phyloP scores from a whole-genome alignment of 2,329 filamentous ascomycete genomes.

The Trichophyton rubrum region DNA sequence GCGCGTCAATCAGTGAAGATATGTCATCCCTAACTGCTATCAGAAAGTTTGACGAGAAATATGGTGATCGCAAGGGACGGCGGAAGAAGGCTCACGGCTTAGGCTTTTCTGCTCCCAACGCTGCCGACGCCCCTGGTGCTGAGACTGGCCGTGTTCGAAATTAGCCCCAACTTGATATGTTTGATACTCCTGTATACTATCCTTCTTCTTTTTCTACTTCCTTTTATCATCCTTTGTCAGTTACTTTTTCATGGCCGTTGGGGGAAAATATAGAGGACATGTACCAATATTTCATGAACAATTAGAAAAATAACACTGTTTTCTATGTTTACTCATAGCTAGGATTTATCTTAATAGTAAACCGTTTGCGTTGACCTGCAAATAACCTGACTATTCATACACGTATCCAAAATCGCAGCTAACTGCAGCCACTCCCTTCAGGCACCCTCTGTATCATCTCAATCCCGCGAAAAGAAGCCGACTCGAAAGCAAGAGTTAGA shows the following conservation, averaged over 20 bases:
- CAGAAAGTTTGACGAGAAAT: constrained; percentile 90
- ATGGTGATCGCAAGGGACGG: constrained; percentile 63
- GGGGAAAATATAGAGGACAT: constrained; percentile 2
- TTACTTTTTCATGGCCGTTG: background rate
- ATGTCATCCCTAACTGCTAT: constrained; percentile 80
- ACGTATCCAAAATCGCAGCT: no score
- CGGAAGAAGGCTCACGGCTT: constrained; percentile 46
- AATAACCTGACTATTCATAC: background rate
- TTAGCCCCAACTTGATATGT: constrained; percentile 1
- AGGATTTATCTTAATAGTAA: background rate
- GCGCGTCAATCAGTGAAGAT: constrained; percentile 83
- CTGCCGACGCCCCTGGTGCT: background rate
- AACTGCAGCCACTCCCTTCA: no score
- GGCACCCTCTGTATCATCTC: background rate
- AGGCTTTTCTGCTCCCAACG: constrained; percentile 31
- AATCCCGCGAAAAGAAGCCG: background rate
- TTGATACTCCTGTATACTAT: background rate
- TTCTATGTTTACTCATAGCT: background rate
- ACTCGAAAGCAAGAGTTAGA: background rate
- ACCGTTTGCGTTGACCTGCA: background rate
- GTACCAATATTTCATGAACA: background rate
- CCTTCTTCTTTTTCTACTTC: background rate
- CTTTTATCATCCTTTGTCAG: no score
- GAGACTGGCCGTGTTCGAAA: constrained; percentile 14
- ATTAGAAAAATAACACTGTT: background rate